Evolutionary conservation across 2,329 filamentous ascomycete species (phyloP).

Genomic region (Seiridium unicorne): DNA sequence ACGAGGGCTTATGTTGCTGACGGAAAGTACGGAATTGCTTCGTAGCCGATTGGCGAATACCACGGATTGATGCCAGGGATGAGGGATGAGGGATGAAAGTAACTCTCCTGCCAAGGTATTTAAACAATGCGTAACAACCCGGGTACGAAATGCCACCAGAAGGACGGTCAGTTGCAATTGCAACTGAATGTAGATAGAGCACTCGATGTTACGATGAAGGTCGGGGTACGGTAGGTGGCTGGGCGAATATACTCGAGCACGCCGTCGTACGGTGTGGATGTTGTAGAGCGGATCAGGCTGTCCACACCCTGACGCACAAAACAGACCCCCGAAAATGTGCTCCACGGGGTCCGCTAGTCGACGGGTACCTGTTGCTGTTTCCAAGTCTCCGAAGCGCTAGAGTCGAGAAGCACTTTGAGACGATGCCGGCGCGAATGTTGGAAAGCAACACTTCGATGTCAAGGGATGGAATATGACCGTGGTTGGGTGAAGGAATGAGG

Average conservation of each 20-base stretch:
- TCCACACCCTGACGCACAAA: not conserved
- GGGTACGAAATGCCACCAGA: no score
- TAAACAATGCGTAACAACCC: no score
- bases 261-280: slow-evolving; percentile 1
- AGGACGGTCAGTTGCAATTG: no score
- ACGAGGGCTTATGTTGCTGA: not conserved
- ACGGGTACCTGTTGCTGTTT: not conserved
- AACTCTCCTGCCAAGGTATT: no score
- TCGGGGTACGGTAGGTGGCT: no score
- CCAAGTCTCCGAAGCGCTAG: not conserved
- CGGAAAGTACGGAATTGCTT: not conserved
- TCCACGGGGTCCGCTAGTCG: not conserved
- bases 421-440: no score
- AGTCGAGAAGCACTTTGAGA: no score
- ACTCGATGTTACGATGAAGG: no score
- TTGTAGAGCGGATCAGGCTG: not conserved
- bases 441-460: no score
- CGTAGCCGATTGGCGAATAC: not conserved
- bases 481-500: no score
- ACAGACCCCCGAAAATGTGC: slow-evolving; percentile 3
- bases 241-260: not conserved
- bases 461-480: no score
- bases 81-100: not conserved
- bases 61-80: not conserved
- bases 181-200: no score